Evolutionary conservation across 306 rosid species (phyloP).

Genomic region (Arachis stenosperma): DNA sequence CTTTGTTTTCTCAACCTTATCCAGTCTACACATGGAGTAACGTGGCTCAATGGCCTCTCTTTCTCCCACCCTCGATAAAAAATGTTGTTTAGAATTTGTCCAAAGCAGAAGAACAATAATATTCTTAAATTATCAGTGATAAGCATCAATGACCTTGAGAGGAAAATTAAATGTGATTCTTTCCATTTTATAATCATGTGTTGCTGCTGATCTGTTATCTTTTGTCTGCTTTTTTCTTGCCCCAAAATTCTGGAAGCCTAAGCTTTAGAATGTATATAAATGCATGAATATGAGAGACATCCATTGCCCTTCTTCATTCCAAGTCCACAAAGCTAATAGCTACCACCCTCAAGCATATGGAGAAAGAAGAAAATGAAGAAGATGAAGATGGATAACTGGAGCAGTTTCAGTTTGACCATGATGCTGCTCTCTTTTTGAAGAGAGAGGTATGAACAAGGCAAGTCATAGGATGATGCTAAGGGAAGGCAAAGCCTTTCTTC

Average conservation of each 20-base stretch:
- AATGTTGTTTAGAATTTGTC: slow-evolving; percentile 25
- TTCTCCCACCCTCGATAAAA: not conserved
- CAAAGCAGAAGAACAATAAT: slow-evolving; percentile 45
- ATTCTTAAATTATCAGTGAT: slow-evolving; percentile 39
- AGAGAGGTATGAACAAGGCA: slow-evolving; percentile 59
- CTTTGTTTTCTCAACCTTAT: slow-evolving; percentile 24
- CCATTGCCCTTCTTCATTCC: slow-evolving; percentile 21
- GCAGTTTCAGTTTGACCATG: slow-evolving; percentile 1
- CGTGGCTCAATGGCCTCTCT: not conserved
- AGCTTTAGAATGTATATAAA: slow-evolving; percentile 37
- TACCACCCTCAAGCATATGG: slow-evolving; percentile 41
- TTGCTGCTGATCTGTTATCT: slow-evolving; percentile 54
- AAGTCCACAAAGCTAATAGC: slow-evolving; percentile 16
- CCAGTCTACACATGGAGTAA: slow-evolving; percentile 28
- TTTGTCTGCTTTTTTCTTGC: slow-evolving; percentile 35
- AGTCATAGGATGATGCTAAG: slow-evolving; percentile 74
- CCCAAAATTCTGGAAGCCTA: slow-evolving; percentile 26
- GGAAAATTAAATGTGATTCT: slow-evolving; percentile 29
- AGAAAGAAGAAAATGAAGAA: slow-evolving; percentile 58
- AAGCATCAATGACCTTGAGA: slow-evolving; percentile 45
- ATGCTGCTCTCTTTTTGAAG: slow-evolving; percentile 46
- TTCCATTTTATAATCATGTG: slow-evolving; percentile 25
- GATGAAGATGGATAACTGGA: slow-evolving; percentile 31
- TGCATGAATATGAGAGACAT: slow-evolving; percentile 19
- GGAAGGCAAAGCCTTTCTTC: slow-evolving; percentile 93